Evolutionary conservation across 305 asterid species (phyloP).

Genomic region (Rubia occidens): DNA sequence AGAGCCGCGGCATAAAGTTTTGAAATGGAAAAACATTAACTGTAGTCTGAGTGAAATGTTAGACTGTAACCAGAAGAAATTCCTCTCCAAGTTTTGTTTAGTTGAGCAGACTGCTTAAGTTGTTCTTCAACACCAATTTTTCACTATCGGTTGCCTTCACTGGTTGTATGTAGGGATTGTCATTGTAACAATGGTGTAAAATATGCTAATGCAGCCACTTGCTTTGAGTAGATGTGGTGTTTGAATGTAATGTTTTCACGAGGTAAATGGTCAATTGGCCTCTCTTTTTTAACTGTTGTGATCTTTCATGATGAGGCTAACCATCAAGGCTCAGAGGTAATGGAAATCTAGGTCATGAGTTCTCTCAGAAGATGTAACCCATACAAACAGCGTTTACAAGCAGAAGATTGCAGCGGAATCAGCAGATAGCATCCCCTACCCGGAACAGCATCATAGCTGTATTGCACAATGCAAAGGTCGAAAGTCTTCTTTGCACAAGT

Average conservation of each 20-base stretch:
- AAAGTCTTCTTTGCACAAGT: neutral
- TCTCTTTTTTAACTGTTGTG: no score
- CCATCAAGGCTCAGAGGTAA: no score
- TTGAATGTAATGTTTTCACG: neutral
- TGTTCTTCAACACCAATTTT: conserved; percentile 1
- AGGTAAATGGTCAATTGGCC: neutral
- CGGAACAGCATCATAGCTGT: neutral
- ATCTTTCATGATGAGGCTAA: no score
- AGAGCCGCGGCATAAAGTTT: conserved; percentile 58
- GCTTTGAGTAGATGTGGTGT: neutral
- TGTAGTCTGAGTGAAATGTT: conserved; percentile 90
- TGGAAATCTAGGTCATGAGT: no score
- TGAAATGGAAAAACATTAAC: conserved; percentile 41
- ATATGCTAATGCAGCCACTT: neutral
- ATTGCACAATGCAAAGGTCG: neutral
- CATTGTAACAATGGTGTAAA: neutral
- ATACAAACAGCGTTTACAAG: no score
- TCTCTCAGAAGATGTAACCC: no score
- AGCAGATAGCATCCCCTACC: neutral
- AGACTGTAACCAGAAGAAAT: conserved; percentile 77
- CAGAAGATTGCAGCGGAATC: no score
- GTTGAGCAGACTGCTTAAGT: conserved; percentile 30
- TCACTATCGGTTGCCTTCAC: neutral
- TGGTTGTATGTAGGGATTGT: neutral
- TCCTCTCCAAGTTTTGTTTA: conserved; percentile 56